Evolutionary conservation across 169 alveolate species (phyloP).

Genomic region (Plasmodium vivax): DNA sequence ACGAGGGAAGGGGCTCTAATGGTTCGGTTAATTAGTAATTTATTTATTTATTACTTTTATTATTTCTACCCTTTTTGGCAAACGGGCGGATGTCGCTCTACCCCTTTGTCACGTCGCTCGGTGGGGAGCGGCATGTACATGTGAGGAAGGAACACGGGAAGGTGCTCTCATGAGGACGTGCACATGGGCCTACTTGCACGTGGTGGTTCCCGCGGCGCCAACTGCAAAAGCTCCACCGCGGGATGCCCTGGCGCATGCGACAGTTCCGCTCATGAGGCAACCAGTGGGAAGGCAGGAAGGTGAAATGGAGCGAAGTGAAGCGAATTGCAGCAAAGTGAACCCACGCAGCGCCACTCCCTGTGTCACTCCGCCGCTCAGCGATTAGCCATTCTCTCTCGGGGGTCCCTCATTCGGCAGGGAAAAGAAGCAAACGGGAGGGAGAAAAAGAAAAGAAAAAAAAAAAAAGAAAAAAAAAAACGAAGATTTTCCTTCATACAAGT

Average conservation of each 20-base stretch:
- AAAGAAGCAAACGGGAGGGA: not conserved
- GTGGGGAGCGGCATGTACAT: not conserved
- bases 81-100: not conserved
- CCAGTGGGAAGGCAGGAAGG: not conserved
- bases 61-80: too few relatives aligned
- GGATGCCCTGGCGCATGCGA: not conserved
- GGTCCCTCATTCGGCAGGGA: not conserved
- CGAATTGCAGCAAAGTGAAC: not conserved
- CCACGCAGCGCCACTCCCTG: not conserved
- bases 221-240: not conserved
- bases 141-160: not conserved
- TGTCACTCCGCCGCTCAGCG: not conserved
- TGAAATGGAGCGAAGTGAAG: not conserved
- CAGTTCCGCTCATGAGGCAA: not conserved
- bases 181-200: not conserved
- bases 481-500: not conserved
- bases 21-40: too few relatives aligned
- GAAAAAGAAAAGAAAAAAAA: not conserved
- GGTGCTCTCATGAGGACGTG: not conserved
- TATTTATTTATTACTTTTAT: too few relatives aligned
- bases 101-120: not conserved
- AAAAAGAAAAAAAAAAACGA: too few relatives aligned
- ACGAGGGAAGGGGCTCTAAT: not conserved
- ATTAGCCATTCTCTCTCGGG: not conserved
- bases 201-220: not conserved